Percentiles rank a stretch among this genome's conserved stretches.
Evolutionary conservation across 2,329 filamentous ascomycete species (phyloP).

Genomic region (Aureobasidium musti): DNA sequence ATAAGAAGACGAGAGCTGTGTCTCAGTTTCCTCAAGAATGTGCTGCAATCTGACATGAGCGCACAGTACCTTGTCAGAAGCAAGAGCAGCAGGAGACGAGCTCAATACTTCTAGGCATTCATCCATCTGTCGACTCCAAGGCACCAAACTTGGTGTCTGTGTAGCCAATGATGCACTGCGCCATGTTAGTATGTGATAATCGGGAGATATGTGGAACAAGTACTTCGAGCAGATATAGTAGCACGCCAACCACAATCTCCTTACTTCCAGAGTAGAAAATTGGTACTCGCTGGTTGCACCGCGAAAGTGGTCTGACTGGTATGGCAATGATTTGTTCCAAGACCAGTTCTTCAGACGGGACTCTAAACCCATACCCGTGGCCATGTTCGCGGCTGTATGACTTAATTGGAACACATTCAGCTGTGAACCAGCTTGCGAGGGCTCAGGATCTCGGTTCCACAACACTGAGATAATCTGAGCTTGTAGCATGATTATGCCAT

Average conservation of each 20-base stretch:
- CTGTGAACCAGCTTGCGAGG: neutral
- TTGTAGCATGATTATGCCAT: neutral
- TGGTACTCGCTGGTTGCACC: neutral
- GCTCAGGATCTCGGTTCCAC: neutral
- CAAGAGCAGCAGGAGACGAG: neutral
- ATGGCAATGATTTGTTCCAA: neutral
- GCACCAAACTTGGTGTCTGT: neutral
- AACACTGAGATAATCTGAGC: neutral
- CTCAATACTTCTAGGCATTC: slow-evolving; percentile 9
- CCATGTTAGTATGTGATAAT: neutral
- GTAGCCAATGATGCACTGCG: neutral
- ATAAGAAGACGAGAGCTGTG: no score
- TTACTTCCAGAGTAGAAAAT: neutral
- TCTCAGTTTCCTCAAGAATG: neutral
- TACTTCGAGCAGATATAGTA: neutral
- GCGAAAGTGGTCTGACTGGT: neutral
- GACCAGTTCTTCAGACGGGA: neutral
- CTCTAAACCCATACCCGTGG: neutral
- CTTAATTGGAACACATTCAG: neutral
- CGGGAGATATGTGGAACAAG: rapidly evolving
- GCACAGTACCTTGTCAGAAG: neutral
- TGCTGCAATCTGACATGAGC: neutral
- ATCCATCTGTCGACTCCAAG: slow-evolving; percentile 3
- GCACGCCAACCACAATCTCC: neutral
- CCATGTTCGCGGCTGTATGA: neutral